These are phyloP conservation scores for Colletotrichum theobromicola DNA, from an alignment of 2,329 filamentous ascomycete species.

Conservation along the genomic window DNA sequence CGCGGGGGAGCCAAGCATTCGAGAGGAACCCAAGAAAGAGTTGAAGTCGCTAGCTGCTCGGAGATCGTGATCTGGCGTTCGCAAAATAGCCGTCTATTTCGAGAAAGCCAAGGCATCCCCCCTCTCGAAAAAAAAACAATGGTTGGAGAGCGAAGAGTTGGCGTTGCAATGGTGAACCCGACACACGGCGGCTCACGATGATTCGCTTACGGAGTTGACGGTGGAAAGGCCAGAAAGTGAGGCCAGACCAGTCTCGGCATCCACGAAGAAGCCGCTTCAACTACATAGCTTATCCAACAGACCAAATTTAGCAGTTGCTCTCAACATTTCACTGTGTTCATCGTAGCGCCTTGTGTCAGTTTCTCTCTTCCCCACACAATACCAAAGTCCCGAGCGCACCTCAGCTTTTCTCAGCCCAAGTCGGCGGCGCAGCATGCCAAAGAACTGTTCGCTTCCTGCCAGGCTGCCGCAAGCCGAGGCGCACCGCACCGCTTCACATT, in stretches of 20 bases:
- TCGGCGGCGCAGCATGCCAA: not conserved
- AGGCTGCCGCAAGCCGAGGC: not conserved
- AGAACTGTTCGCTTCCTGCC: not conserved
- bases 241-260: not conserved
- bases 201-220: not conserved
- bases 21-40: not conserved
- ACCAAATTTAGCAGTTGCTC: not conserved
- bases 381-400: not conserved
- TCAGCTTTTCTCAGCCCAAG: not conserved
- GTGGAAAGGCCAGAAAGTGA: not conserved
- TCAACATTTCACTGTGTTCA: not conserved
- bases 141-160: not conserved
- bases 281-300: not conserved
- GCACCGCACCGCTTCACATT: not conserved
- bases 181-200: not conserved
- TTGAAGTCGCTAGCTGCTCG: not conserved
- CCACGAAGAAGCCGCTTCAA: not conserved
- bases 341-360: not conserved
- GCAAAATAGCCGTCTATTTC: not conserved
- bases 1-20: not conserved
- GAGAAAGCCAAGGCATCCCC: not conserved
- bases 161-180: not conserved
- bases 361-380: not conserved
- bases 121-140: too few species aligned
- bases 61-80: not conserved